A percentile compares a stretch with the other conserved stretches of the same genome.
Evolutionary conservation across 345 rosid genomes (phyloP).

Genomic region (Rhodamnia rubescens): DNA sequence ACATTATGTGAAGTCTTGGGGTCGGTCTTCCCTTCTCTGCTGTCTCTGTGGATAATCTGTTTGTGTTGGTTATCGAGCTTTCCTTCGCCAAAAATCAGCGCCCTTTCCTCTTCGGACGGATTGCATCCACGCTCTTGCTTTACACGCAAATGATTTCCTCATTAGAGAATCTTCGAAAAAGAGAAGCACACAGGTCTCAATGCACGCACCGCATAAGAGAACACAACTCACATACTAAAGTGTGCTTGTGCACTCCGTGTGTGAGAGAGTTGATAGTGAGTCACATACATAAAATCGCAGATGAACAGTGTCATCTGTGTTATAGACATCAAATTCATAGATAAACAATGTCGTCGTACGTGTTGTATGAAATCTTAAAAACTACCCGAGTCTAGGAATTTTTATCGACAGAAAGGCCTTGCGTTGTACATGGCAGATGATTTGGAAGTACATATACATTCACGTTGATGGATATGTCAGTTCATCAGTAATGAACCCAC

Average conservation of each 20-base stretch:
- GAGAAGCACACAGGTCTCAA: background rate
- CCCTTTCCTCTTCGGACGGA: background rate
- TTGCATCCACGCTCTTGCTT: slow-evolving; percentile 14
- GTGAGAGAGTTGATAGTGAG: background rate
- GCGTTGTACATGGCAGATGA: background rate
- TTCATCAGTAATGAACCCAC: background rate
- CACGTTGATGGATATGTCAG: background rate
- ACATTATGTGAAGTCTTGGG: background rate
- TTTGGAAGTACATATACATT: background rate
- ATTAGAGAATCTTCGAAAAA: background rate
- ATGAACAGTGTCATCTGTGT: background rate
- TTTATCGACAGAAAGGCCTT: background rate
- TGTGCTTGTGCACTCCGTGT: background rate
- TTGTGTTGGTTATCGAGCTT: background rate
- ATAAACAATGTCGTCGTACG: background rate
- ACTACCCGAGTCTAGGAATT: background rate
- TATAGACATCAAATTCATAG: background rate
- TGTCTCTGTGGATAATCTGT: background rate
- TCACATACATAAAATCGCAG: background rate
- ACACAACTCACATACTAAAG: background rate
- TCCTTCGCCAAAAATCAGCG: background rate
- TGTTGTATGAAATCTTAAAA: background rate
- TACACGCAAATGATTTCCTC: slow-evolving; percentile 27
- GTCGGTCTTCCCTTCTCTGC: background rate
- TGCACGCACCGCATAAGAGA: background rate